phyloP scores from a whole-genome alignment of 768 basidiomycete genomes.

The Tulasnella calospora region DNA sequence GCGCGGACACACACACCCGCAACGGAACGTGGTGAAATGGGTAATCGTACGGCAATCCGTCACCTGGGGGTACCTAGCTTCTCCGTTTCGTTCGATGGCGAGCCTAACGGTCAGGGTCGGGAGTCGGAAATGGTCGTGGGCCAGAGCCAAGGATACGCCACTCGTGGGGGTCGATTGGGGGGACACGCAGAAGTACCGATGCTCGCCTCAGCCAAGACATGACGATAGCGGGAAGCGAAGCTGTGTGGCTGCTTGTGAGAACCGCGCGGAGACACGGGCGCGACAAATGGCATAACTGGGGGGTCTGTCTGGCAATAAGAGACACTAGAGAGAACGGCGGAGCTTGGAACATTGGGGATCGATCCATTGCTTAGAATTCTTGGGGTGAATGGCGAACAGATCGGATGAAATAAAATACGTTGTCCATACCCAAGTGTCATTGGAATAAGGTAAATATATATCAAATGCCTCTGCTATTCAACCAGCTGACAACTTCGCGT shows the following conservation, averaged over 20 bases:
- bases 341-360: not conserved
- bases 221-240: not conserved
- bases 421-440: not conserved
- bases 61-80: not conserved
- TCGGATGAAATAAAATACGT: not conserved
- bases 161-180: not conserved
- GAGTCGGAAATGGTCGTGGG: too few relatives aligned
- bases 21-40: not conserved
- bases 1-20: too few relatives aligned
- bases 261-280: not conserved
- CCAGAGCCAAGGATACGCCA: not conserved
- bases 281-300: not conserved
- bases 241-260: not conserved
- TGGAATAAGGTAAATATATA: not conserved
- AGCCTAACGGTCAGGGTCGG: not conserved
- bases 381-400: not conserved
- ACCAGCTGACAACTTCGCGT: not conserved
- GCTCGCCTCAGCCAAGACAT: not conserved
- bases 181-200: not conserved
- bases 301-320: not conserved
- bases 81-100: not conserved
- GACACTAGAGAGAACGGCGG: not conserved
- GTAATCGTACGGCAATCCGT: not conserved
- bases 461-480: constrained; percentile 13
- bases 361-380: not conserved